These are phyloP conservation scores for Lupinus albus DNA, from an alignment of 306 rosid species.

Conservation along the genomic window DNA sequence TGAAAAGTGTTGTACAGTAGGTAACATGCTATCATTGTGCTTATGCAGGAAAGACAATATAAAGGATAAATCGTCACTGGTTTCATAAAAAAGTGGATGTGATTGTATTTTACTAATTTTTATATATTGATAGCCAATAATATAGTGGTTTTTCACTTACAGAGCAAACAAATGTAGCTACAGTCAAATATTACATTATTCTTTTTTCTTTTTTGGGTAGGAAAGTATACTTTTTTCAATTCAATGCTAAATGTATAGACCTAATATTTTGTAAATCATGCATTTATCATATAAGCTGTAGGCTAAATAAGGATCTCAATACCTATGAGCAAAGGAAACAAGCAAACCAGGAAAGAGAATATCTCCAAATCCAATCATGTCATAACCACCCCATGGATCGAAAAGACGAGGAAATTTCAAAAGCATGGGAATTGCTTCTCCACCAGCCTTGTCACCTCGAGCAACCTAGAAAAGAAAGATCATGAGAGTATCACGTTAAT, in stretches of 20 bases:
- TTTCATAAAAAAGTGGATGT: neutral
- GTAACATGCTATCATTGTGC: constrained; percentile 21
- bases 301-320: constrained; percentile 36
- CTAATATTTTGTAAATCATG: constrained; percentile 24
- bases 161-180: too few relatives aligned
- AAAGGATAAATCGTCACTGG: neutral
- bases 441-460: constrained; percentile 82
- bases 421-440: constrained; percentile 96
- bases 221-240: neutral
- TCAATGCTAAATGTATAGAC: constrained; percentile 8
- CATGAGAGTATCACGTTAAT: constrained; percentile 16
- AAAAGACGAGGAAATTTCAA: constrained; percentile 73
- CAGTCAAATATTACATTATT: constrained; percentile 17
- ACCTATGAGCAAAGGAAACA: constrained; percentile 77
- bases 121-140: too few relatives aligned
- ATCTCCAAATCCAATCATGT: constrained; percentile 98
- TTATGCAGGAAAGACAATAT: constrained; percentile 22
- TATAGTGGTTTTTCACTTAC: too few relatives aligned
- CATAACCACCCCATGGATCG: constrained; percentile 95
- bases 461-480: constrained; percentile 72
- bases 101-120: neutral
- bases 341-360: constrained; percentile 97
- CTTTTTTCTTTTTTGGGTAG: neutral
- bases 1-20: constrained; percentile 9
- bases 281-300: neutral